phyloP scores from a whole-genome alignment of 2,329 filamentous ascomycete species.

The Stenocarpella maydis region DNA sequence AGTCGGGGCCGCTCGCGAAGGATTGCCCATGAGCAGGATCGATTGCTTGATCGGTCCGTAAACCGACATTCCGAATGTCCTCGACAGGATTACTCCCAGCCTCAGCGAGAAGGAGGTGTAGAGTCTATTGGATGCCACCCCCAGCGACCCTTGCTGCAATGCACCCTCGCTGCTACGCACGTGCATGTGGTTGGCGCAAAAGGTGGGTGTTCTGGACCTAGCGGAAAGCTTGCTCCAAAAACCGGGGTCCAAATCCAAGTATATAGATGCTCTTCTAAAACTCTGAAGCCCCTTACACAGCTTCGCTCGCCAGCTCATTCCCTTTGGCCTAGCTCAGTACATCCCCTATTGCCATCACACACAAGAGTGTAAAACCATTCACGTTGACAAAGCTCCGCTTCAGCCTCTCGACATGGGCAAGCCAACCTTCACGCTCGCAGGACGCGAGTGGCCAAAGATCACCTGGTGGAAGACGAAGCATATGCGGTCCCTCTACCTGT shows the following conservation, averaged over 20 bases:
- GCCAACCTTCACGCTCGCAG: slow-evolving; percentile 39
- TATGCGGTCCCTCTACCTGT: slow-evolving; percentile 44
- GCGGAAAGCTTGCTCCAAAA: not conserved
- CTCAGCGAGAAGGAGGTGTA: not conserved
- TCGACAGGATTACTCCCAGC: not conserved
- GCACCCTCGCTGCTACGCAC: not conserved
- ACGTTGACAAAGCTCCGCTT: too few species aligned
- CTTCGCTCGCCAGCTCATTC: not conserved
- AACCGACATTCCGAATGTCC: slow-evolving; percentile 20
- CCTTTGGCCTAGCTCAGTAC: too few species aligned
- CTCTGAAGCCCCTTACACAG: too few species aligned
- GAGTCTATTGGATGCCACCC: slow-evolving; percentile 23
- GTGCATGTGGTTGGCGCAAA: not conserved
- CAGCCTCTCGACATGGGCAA: slow-evolving; percentile 36
- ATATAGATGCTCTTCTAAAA: slow-evolving; percentile 18
- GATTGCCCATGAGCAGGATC: too few species aligned
- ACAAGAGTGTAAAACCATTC: not conserved
- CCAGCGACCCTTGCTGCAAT: not conserved
- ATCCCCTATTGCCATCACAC: not conserved
- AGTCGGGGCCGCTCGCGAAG: not conserved
- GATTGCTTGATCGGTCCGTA: slow-evolving; percentile 31
- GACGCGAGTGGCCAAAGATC: slow-evolving; percentile 42
- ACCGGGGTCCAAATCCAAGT: not conserved
- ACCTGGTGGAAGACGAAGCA: slow-evolving; percentile 44
- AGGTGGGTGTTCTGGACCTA: slow-evolving; percentile 2